Base-by-base conservation (phyloP, 176 grass and related monocot species). In the Dactylis glomerata region DNA sequence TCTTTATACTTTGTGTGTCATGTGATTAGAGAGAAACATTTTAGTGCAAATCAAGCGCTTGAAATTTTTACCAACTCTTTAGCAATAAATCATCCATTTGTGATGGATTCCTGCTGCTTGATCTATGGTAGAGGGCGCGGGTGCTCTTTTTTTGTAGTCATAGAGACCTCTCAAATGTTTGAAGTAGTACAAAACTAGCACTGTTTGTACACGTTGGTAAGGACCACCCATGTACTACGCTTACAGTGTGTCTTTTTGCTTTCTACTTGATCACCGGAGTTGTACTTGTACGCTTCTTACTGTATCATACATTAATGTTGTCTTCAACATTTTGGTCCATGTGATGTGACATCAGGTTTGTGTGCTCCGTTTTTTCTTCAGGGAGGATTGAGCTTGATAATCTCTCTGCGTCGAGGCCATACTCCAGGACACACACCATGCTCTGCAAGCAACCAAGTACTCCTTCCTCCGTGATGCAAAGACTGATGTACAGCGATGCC, bases 301-400 rank as follows among this genome's bases (percentile, higher is more conserved):
- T 70, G 63, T 28, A 5, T 42, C 49, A 19, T 78, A 30, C 68
- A 44, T 85, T 41, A 69, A 70, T 78, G 46, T 1, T 68, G 47
- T 51, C 50, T 1, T 75, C 30, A 20, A 32, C 24, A 70, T 80
- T 84, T 86, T 27, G 36, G 9, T 2, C 16, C 47, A 40, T 23
- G 10, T 20, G 57, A 65, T 55, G 33, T 66, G 44, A 73, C 40
- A 71, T 45, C 19, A 61, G 57, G 47, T 85, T 9, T 47, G 6
- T 44, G 6, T 30, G 10, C 32, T 73, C 74, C n/a, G 5, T 3
- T 61, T 62, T 75, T 14, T 84, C 27, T 81, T 80, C 81, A 91
- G 89, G 89, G 89, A 87, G 81, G 89, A 87, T 20, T 91, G 72
- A 91, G 26, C 46, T 33, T 26, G 51, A 58, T 8, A 32, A 52